Base-by-base conservation (phyloP, 768 basidiomycete genomes). In the Rhizopogon vesiculosus region DNA sequence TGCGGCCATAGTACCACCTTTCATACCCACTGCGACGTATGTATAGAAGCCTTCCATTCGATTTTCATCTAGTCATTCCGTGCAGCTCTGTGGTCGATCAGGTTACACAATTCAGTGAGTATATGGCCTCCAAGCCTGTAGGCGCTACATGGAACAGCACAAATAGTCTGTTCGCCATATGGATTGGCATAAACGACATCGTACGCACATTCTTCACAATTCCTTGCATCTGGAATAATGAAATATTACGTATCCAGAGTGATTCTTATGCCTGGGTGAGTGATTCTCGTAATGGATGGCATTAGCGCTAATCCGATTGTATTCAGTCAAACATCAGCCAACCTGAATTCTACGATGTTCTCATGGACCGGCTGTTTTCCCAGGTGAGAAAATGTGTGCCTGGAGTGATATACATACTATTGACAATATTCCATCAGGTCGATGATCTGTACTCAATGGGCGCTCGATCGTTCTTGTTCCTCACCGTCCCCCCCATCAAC, bases 161-260 rank as follows among this genome's bases (percentile, higher is more conserved):
- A 3, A 81, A 87, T 61, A 64, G 84, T 51, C 61, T 88, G 45
- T 87, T 89, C 67, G 80, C 80, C 0, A 67, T 87, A n/a, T 88
- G 78, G 77, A 86, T 89, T 55, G 86, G 87, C 1, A 83, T 88
- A 59, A 88, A 88, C 61, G 86, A 87, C 61, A 77, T 87, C 33
- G 83, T 56, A 44, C 12, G 55, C 7, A 56, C 18, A 1, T 54
- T 48, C 31, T 18, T 13, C 16, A 13, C 8, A 25, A 33, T 22
- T n/a, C 13, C 2, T 12, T 8, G 10, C 15, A 25, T 18, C 19
- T 25, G 13, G 3, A 29, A 29, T 29, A 18, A 18, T 33, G 22
- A 35, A 55, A 55, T 25, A 4, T 25, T 3, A 31, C 8, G 22
- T 28, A 38, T 41, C 16, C 29, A 40, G 28, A 55, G 60, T 29